Base-by-base conservation (phyloP, 768 basidiomycete species). In the Asterophora parasitica region DNA sequence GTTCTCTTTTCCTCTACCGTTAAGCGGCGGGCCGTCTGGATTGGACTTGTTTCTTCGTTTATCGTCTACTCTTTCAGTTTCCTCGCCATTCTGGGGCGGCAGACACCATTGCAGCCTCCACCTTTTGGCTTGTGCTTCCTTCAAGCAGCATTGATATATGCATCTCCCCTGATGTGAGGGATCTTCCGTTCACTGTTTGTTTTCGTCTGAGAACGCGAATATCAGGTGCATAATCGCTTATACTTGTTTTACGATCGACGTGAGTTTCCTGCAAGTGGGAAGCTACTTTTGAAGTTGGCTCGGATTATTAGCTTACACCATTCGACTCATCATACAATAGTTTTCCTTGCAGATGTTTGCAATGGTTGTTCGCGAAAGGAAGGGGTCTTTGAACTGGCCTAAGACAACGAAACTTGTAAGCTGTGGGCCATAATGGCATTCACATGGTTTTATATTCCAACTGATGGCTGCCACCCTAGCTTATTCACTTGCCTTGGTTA, bases 41-140 rank as follows among this genome's bases (percentile, higher is more conserved):
- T 17, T 31, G 30, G 36, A 6, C 19, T 48, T 15, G 20, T 48
- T 7, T 17, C 31, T 7, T 48, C 46, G 8, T 48, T 19, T 12
- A n/a, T 48, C 4, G 11, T 48, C 7, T 39, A 48, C 32, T 39
- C 46, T 12, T 11, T 41, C 15, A 13, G 38, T 13, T 48, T 17
- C 16, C 20, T 27, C 16, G 8, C 41, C 15, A 28, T 48, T 17
- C 6, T 48, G 13, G 38, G 38, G 4, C 28, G 27, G 31, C 46
- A 48, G 20, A 16, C 30, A 15, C 11, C 13, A 13, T 16, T 16
- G 17, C 31, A 32, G 4, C 9, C 13, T 10, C 46, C 46, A 6
- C 39, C 30, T 15, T 41, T 48, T 17, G 46, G 46, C 7, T 23
- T 40, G 17, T 48, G 46, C 30, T 33, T 48, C 13, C 20, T 48